Conservation (phyloP, 805 yeast species). For the Yarrowia sp. region DNA sequence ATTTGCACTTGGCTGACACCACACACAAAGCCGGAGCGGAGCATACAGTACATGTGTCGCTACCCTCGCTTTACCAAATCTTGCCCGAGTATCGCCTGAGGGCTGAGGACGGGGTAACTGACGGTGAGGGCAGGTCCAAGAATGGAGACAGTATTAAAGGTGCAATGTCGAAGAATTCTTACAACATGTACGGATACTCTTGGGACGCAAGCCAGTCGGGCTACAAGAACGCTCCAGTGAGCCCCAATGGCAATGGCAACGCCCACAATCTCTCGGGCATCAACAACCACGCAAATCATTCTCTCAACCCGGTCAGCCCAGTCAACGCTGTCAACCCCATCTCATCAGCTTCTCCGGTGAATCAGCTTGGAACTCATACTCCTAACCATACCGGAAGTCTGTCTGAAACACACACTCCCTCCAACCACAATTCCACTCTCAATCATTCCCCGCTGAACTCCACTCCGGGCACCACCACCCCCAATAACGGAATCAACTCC, state of each 20-base stretch:
- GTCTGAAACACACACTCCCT: conserved; percentile 18
- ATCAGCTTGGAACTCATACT: conserved; percentile 14
- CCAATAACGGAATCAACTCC: conserved; percentile 24
- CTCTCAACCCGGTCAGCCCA: conserved; percentile 4
- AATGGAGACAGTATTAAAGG: conserved; percentile 35
- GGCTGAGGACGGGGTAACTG: conserved; percentile 38
- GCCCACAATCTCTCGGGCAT: conserved; percentile 17
- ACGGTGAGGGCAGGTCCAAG: conserved; percentile 38
- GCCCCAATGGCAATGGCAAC: conserved; percentile 30
- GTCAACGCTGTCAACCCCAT: conserved; percentile 20
- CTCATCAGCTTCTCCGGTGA: conserved; percentile 1
- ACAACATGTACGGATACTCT: conserved; percentile 36
- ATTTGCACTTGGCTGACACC: conserved; percentile 33
- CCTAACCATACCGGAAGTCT: not conserved
- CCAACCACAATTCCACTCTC: conserved; percentile 24
- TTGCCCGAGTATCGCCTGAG: conserved; percentile 38
- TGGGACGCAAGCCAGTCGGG: conserved; percentile 30
- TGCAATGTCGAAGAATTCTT: conserved; percentile 35
- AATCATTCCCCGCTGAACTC: conserved; percentile 30
- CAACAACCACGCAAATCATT: conserved; percentile 17
- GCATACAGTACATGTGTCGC: conserved; percentile 36
- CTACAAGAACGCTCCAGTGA: conserved; percentile 25
- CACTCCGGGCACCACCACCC: conserved; percentile 25
- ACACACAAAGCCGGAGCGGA: conserved; percentile 37
- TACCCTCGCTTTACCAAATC: conserved; percentile 35